Conservation (phyloP, 2,329 filamentous ascomycete genomes). For the Clonostachys byssicola region DNA sequence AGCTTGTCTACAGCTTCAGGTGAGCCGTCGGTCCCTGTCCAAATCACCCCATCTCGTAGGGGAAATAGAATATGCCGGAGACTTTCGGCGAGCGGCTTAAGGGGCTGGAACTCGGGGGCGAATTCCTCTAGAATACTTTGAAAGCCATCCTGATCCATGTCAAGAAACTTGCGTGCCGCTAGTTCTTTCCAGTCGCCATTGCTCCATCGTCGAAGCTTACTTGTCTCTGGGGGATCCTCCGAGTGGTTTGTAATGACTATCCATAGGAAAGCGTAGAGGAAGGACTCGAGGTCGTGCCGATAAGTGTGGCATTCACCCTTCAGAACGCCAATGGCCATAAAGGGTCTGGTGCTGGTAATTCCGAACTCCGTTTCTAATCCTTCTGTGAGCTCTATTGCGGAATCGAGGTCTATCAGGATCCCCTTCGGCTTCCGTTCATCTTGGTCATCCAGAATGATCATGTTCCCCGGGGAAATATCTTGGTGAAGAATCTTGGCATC, state of each 20-base stretch:
- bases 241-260: constrained; percentile 3
- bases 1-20: constrained; percentile 8
- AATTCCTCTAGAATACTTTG: constrained; percentile 9
- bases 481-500: constrained; percentile 7
- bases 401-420: constrained; percentile 12
- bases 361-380: background rate
- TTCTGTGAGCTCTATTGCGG: constrained; percentile 5
- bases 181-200: constrained; percentile 5
- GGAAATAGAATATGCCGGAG: constrained; percentile 11
- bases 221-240: constrained; percentile 4
- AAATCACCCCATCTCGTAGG: constrained; percentile 5
- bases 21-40: constrained; percentile 7
- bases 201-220: constrained; percentile 7
- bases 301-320: constrained; percentile 7
- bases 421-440: constrained; percentile 3
- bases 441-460: constrained; percentile 6
- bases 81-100: constrained; percentile 9
- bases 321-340: constrained; percentile 16
- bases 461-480: constrained; percentile 10
- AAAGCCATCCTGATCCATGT: constrained; percentile 6
- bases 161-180: constrained; percentile 3
- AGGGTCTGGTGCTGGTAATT: constrained; percentile 8
- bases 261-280: constrained; percentile 15
- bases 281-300: constrained; percentile 18
- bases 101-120: constrained; percentile 6